A percentile compares a stretch with the other conserved stretches of the same genome.
These are phyloP conservation scores for Cladosporium phlei DNA, from an alignment of 2,329 filamentous ascomycete genomes.

Conservation along the genomic window DNA sequence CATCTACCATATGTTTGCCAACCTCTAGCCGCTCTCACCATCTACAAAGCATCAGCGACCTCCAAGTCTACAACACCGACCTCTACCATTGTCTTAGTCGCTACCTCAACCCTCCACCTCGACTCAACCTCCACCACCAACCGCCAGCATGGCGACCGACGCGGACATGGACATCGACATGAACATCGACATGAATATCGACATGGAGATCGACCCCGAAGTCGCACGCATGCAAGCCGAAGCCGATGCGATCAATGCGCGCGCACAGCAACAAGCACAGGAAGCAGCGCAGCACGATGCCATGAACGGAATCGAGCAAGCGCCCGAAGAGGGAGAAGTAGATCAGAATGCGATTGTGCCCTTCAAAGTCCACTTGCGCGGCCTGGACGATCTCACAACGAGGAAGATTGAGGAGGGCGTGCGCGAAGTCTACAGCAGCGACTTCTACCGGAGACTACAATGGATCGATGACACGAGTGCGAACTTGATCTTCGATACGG, in stretches of 20 bases:
- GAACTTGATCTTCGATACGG: conserved; percentile 70
- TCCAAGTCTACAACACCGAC: too few relatives aligned
- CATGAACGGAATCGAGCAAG: conserved; percentile 26
- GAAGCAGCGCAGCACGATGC: conserved; percentile 23
- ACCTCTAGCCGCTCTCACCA: too few relatives aligned
- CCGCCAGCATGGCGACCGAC: conserved; percentile 18
- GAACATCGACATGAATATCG: conserved; percentile 31
- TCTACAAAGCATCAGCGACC: neutral
- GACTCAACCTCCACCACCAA: neutral
- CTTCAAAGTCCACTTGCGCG: conserved; percentile 76
- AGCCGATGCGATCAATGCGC: conserved; percentile 21
- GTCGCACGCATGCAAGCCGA: conserved; percentile 30
- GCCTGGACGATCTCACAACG: conserved; percentile 76
- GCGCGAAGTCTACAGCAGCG: conserved; percentile 56
- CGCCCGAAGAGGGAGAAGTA: conserved; percentile 31
- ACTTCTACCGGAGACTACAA: conserved; percentile 62
- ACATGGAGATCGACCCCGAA: conserved; percentile 27
- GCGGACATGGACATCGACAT: conserved; percentile 33
- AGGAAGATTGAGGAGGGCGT: conserved; percentile 70
- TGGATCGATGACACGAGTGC: conserved; percentile 94
- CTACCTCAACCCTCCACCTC: neutral
- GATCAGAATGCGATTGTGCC: conserved; percentile 26
- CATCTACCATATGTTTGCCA: too few relatives aligned
- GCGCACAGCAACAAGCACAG: conserved; percentile 24
- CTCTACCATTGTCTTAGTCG: too few relatives aligned